phyloP scores from a whole-genome alignment of 179 eudicot genomes.

The Vitellaria paradoxa region DNA sequence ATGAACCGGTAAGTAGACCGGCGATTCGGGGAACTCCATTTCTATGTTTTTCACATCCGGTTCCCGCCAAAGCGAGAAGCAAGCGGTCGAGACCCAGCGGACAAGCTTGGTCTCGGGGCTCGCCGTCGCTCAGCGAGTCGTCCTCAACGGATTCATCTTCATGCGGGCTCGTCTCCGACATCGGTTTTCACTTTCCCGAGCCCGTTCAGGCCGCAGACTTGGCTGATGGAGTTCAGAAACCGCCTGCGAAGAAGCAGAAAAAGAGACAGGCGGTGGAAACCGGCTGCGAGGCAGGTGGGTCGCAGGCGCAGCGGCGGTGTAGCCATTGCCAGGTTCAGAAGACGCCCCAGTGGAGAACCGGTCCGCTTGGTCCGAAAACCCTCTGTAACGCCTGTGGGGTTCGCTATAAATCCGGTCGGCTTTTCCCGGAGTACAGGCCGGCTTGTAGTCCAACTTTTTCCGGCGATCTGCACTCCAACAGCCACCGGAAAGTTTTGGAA shows the following conservation, averaged over 20 bases:
- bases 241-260: constrained; percentile 51
- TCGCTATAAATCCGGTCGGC: constrained; percentile 84
- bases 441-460: constrained; percentile 92
- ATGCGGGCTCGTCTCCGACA: constrained; percentile 12
- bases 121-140: constrained; percentile 42
- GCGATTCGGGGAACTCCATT: constrained; percentile 16
- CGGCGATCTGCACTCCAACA: constrained; percentile 73
- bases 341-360: constrained; percentile 96
- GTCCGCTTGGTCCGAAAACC: constrained; percentile 86
- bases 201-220: constrained; percentile 25
- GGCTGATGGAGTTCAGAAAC: constrained; percentile 25
- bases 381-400: constrained; percentile 97
- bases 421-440: constrained; percentile 90
- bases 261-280: constrained; percentile 21
- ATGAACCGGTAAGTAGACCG: constrained; percentile 33
- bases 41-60: constrained; percentile 36
- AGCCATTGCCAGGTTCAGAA: constrained; percentile 79
- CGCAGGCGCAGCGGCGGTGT: constrained; percentile 51
- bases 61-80: constrained; percentile 60
- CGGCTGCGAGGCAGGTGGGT: constrained; percentile 16
- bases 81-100: constrained; percentile 43
- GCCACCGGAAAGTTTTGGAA: constrained; percentile 88
- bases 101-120: constrained; percentile 28
- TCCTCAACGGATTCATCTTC: constrained; percentile 28
- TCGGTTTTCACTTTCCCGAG: constrained; percentile 16